phyloP scores from a whole-genome alignment of 345 rosid species.

The Raphanus raphanistrum region DNA sequence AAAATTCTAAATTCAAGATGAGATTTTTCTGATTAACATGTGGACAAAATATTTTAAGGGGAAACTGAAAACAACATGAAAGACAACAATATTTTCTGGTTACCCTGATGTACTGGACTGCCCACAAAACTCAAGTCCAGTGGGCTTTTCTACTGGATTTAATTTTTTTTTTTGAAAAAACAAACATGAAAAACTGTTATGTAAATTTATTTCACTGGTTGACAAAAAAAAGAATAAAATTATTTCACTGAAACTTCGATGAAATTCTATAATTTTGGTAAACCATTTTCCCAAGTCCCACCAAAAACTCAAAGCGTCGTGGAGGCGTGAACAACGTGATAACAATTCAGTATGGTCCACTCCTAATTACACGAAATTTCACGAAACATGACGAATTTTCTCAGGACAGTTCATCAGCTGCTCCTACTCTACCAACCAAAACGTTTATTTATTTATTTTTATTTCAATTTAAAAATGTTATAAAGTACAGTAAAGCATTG shows the following conservation, averaged over 20 bases:
- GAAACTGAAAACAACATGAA: neutral
- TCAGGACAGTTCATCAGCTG: conserved; percentile 24
- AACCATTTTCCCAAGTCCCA: neutral
- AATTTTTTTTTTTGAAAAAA: neutral
- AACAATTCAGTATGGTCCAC: conserved; percentile 17
- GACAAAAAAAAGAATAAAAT: too few relatives aligned
- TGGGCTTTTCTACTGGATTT: neutral
- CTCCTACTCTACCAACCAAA: conserved; percentile 30
- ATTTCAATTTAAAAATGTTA: neutral
- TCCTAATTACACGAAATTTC: neutral
- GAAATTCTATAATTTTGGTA: neutral
- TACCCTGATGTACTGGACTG: neutral
- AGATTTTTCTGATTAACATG: neutral
- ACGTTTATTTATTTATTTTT: neutral
- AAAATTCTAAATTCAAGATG: neutral
- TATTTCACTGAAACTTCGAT: neutral
- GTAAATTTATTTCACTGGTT: too few relatives aligned
- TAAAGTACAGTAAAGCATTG: neutral
- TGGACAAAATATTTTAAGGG: neutral
- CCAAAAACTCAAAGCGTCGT: neutral
- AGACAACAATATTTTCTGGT: neutral
- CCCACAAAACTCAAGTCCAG: neutral
- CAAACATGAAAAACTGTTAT: neutral
- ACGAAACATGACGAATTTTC: conserved; percentile 14
- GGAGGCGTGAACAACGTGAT: conserved; percentile 15